Conservation (phyloP, 805 yeast genomes). For the Candida maris region DNA sequence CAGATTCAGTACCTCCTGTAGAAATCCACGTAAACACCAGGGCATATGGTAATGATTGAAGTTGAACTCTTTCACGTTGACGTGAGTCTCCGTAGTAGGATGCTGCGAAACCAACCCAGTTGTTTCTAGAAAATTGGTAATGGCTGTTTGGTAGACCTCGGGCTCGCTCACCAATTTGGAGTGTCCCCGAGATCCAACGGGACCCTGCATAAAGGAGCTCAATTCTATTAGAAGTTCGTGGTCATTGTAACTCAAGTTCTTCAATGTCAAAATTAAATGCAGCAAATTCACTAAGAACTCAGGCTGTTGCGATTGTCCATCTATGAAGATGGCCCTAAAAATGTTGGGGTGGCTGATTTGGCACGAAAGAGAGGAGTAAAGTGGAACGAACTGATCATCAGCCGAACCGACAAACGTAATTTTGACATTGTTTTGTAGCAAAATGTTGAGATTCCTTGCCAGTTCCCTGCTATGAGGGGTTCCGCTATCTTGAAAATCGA, state of each 20-base stretch:
- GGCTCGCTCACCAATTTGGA: slow-evolving; percentile 54
- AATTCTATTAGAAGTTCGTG: slow-evolving; percentile 49
- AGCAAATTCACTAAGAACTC: slow-evolving; percentile 38
- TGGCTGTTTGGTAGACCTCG: slow-evolving; percentile 73
- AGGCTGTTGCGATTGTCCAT: slow-evolving; percentile 35
- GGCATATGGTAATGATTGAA: slow-evolving; percentile 85
- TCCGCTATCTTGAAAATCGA: slow-evolving; percentile 77
- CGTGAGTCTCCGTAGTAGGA: slow-evolving; percentile 31
- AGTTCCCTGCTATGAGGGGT: slow-evolving; percentile 68
- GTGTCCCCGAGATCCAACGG: slow-evolving; percentile 74
- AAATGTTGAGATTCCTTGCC: slow-evolving; percentile 57
- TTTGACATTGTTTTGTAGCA: slow-evolving; percentile 74
- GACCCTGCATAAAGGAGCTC: slow-evolving; percentile 72
- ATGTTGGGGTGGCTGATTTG: slow-evolving; percentile 85
- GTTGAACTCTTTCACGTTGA: slow-evolving; percentile 48
- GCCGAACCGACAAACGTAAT: slow-evolving; percentile 79
- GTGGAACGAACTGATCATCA: slow-evolving; percentile 87
- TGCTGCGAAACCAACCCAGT: slow-evolving; percentile 47
- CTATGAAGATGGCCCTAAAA: slow-evolving; percentile 79
- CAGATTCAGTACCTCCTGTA: slow-evolving; percentile 53
- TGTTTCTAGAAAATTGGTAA: slow-evolving; percentile 72
- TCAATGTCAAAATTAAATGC: slow-evolving; percentile 20
- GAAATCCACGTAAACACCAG: slow-evolving; percentile 85
- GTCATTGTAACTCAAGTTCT: slow-evolving; percentile 29
- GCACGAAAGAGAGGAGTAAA: slow-evolving; percentile 80